phyloP scores from a whole-genome alignment of 2,329 filamentous ascomycete species.

The Lojkania enalia region DNA sequence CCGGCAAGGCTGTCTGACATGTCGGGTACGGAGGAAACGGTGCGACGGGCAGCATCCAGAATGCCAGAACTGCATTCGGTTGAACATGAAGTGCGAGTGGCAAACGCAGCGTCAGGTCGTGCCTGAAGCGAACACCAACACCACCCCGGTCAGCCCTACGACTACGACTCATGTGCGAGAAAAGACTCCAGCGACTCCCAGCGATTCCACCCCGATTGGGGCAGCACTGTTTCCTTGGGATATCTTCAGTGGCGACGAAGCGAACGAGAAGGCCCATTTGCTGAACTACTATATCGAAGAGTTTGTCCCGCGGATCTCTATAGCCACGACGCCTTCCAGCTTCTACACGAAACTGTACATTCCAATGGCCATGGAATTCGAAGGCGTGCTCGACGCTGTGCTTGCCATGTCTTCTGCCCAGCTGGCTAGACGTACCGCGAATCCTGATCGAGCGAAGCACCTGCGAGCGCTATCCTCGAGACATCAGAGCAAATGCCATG shows the following conservation, averaged over 20 bases:
- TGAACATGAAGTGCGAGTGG: constrained; percentile 43
- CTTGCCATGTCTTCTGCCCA: constrained; percentile 41
- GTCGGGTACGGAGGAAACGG: constrained; percentile 39
- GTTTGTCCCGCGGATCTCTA: constrained; percentile 42
- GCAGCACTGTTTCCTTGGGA: constrained; percentile 38
- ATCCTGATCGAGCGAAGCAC: constrained; percentile 32
- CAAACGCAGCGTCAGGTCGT: constrained; percentile 35
- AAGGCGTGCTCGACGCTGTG: constrained; percentile 42
- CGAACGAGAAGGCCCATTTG: constrained; percentile 32
- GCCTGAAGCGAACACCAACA: constrained; percentile 3
- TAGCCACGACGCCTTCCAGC: constrained; percentile 39
- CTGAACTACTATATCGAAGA: constrained; percentile 42
- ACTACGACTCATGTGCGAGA: neutral
- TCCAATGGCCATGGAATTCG: constrained; percentile 41
- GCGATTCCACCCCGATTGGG: constrained; percentile 14
- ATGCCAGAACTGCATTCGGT: constrained; percentile 40
- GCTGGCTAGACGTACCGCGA: constrained; percentile 33
- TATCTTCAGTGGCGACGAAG: constrained; percentile 27
- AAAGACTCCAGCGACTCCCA: neutral
- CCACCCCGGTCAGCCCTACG: neutral
- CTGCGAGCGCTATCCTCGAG: constrained; percentile 34
- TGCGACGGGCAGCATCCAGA: constrained; percentile 40
- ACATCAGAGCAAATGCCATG: constrained; percentile 39
- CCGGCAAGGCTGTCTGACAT: constrained; percentile 41
- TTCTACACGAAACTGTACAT: constrained; percentile 43